A percentile compares a stretch with the other conserved stretches of the same genome.
phyloP scores from a whole-genome alignment of 352 stramenopile species.

The Pythium aphanidermatum region DNA sequence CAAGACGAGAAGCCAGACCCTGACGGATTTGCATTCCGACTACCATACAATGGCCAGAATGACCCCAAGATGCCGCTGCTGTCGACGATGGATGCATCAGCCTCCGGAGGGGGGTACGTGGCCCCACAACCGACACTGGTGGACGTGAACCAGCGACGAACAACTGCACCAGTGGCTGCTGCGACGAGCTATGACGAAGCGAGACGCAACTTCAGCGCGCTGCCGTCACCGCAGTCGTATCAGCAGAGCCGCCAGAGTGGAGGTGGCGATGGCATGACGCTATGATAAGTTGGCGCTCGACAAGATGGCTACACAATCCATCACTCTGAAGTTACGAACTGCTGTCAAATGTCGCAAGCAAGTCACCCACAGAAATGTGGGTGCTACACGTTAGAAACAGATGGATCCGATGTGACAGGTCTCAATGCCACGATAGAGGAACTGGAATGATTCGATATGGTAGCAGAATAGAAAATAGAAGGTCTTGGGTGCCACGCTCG shows the following conservation, averaged over 20 bases:
- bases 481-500: neutral
- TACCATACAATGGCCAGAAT: slow-evolving; percentile 19
- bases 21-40: slow-evolving; percentile 7
- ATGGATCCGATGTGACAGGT: too few species aligned
- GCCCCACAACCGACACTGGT: slow-evolving; percentile 9
- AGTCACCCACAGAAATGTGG: too few species aligned
- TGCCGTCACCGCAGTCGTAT: slow-evolving; percentile 29
- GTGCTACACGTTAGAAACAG: too few species aligned
- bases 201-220: slow-evolving; percentile 34
- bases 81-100: slow-evolving; percentile 23
- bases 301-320: too few species aligned
- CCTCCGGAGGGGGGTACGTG: slow-evolving; percentile 1
- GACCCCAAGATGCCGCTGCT: slow-evolving; percentile 65
- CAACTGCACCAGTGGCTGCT: slow-evolving; percentile 9
- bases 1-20: slow-evolving; percentile 65
- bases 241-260: slow-evolving; percentile 1
- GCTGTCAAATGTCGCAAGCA: too few species aligned
- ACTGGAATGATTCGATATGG: too few species aligned
- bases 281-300: slow-evolving; percentile 1
- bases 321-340: too few species aligned
- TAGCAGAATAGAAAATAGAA: too few species aligned
- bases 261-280: neutral
- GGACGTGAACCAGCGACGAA: slow-evolving; percentile 11
- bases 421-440: too few species aligned
- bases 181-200: slow-evolving; percentile 57